Conservation (phyloP, 176 grass and related monocot genomes). For the Avena insularis region DNA sequence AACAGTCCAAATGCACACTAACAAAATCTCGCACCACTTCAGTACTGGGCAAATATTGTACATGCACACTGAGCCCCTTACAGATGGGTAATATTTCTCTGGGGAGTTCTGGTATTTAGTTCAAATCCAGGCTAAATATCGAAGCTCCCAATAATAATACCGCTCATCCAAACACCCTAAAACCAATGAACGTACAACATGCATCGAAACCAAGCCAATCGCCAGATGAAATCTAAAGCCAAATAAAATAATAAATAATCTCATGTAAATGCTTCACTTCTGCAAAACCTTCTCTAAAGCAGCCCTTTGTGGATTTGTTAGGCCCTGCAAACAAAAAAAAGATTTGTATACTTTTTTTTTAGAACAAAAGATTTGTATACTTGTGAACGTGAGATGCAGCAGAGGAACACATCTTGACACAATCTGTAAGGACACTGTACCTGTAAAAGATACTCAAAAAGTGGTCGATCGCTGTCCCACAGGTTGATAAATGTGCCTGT, state of each 20-base stretch:
- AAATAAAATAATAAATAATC: conserved; percentile 17
- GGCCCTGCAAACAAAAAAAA: conserved; percentile 55
- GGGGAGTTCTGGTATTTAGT: not conserved
- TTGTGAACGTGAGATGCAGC: not conserved
- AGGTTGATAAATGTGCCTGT: conserved; percentile 64
- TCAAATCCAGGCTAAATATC: not conserved
- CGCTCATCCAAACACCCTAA: not conserved
- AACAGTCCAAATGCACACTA: not conserved
- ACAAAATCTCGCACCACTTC: conserved; percentile 30
- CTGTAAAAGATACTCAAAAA: conserved; percentile 88
- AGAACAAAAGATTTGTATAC: not conserved
- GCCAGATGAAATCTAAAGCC: not conserved
- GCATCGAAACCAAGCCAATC: conserved; percentile 26
- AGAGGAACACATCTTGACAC: not conserved
- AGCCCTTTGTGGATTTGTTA: conserved; percentile 62
- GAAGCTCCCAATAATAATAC: not conserved
- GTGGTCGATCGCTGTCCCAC: conserved; percentile 55
- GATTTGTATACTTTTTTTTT: not conserved
- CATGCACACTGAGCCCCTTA: not conserved
- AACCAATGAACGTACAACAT: not conserved
- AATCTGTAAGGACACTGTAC: conserved; percentile 43
- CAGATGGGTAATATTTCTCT: not conserved
- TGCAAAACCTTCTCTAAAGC: conserved; percentile 63
- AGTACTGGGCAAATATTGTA: not conserved
- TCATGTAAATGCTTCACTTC: conserved; percentile 40